Percentiles rank a stretch among this genome's conserved stretches.
phyloP scores from a whole-genome alignment of 2,329 filamentous ascomycete genomes.

The Knufia petricola region DNA sequence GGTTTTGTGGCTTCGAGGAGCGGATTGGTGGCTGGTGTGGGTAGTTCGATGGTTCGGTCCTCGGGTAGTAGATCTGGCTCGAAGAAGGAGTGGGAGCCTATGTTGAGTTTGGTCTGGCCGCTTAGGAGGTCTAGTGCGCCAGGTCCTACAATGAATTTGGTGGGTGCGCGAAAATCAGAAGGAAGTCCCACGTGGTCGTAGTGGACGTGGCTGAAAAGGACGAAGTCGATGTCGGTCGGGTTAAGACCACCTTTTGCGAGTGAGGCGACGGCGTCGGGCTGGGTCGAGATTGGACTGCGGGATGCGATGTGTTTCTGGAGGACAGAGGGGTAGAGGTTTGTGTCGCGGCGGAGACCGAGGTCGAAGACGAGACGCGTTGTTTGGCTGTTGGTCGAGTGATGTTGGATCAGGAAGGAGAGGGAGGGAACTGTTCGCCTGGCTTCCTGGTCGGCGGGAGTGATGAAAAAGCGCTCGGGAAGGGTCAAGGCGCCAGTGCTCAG shows the following conservation, averaged over 20 bases:
- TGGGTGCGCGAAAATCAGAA: slow-evolving; percentile 17
- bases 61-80: slow-evolving; percentile 22
- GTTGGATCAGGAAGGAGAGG: slow-evolving; percentile 27
- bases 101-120: slow-evolving; percentile 15
- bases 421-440: slow-evolving; percentile 25
- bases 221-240: slow-evolving; percentile 32
- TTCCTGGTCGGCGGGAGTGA: slow-evolving; percentile 21
- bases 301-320: slow-evolving; percentile 23
- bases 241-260: slow-evolving; percentile 29
- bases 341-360: slow-evolving; percentile 26
- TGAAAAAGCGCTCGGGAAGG: slow-evolving; percentile 25
- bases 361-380: slow-evolving; percentile 24
- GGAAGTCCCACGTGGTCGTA: slow-evolving; percentile 30
- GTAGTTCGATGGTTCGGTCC: slow-evolving; percentile 23
- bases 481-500: slow-evolving; percentile 26
- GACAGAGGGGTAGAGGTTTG: slow-evolving; percentile 18
- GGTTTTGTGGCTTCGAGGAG: background rate
- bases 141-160: slow-evolving; percentile 33
- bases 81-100: slow-evolving; percentile 24
- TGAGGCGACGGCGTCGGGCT: slow-evolving; percentile 25
- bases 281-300: slow-evolving; percentile 21
- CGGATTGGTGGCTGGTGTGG: slow-evolving; percentile 6
- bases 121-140: slow-evolving; percentile 19
- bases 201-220: slow-evolving; percentile 35
- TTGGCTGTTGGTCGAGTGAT: slow-evolving; percentile 16